Base-by-base conservation (phyloP, 345 rosid species). In the Gossypium stocksii region DNA sequence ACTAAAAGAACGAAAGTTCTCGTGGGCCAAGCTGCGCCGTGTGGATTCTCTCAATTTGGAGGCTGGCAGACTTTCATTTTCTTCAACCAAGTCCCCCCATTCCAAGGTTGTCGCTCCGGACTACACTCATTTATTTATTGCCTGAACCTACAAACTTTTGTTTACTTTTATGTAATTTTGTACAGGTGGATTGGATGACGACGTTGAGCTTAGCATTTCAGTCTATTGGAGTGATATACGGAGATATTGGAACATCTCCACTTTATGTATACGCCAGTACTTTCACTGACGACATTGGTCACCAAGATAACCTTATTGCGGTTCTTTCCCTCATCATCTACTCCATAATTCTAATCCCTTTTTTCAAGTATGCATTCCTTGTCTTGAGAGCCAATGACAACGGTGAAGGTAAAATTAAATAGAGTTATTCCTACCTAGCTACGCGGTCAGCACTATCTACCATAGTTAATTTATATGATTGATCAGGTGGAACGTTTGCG, bases 191-290 rank as follows among this genome's bases (percentile, higher is more conserved):
- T 44, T 93, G 93, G 98, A 25, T 45, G 52, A 80, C 67, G 71
- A 90, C 91, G 1, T 11, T 93, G 78, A 86, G 83, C 46, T 77
- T 91, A 73, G 92, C 92, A 19, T 89, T 90, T 77, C 97, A 92
- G 48, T 84, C 92, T 84, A 52, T 94, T 1, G 94, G 97, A 68
- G 82, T 90, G 12, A 87, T 89, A 12, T 92, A 88, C 10, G 93
- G 97, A 29, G 98, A 94, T 70, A 88, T 90, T 0, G 94, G 94
- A 52, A 92, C 97, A 3, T 90, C 97, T 0, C 97, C 98, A 0
- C 86, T 94, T 4, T 94, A 92, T 23, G 93, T 92, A 13, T 88
- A 25, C 43, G 61, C 79, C 9, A 85, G 93, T 82, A 84, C 93
- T 65, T 94, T 92, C 78, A 57, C 86, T 0, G 22, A 82, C 0